Conservation (phyloP, 148 eudicot species). For the Vaccinium macrocarpon region DNA sequence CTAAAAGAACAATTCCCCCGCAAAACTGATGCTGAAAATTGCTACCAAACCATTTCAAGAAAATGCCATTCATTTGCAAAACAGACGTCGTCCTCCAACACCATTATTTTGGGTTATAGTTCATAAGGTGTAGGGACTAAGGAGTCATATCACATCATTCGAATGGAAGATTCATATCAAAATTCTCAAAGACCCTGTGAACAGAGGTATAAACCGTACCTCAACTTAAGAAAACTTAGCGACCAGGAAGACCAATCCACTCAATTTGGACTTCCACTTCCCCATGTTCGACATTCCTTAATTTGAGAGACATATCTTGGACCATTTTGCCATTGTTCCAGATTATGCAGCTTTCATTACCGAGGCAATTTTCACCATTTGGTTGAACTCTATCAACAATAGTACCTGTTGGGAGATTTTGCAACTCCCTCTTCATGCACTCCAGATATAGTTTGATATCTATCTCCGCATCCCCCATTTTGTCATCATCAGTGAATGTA, state of each 20-base stretch:
- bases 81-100: too few species aligned
- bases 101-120: too few species aligned
- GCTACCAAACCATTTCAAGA: background rate
- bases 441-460: constrained; percentile 39
- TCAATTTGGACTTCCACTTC: constrained; percentile 1
- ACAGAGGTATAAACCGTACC: background rate
- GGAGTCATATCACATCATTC: too few species aligned
- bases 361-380: constrained; percentile 39
- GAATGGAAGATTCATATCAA: background rate
- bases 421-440: constrained; percentile 39
- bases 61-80: too few species aligned
- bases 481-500: constrained; percentile 41
- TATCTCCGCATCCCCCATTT: constrained; percentile 42
- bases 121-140: too few species aligned
- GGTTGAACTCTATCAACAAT: constrained; percentile 49
- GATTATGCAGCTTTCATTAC: constrained; percentile 48
- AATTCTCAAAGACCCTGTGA: background rate
- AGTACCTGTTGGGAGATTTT: constrained; percentile 40
- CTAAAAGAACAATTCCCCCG: background rate
- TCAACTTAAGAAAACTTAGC: background rate
- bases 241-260: background rate
- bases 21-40: background rate
- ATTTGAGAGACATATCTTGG: constrained; percentile 56
- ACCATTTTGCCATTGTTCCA: constrained; percentile 59
- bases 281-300: constrained; percentile 35